phyloP scores from a whole-genome alignment of 306 rosid genomes.

The Cicer chorassanicum region DNA sequence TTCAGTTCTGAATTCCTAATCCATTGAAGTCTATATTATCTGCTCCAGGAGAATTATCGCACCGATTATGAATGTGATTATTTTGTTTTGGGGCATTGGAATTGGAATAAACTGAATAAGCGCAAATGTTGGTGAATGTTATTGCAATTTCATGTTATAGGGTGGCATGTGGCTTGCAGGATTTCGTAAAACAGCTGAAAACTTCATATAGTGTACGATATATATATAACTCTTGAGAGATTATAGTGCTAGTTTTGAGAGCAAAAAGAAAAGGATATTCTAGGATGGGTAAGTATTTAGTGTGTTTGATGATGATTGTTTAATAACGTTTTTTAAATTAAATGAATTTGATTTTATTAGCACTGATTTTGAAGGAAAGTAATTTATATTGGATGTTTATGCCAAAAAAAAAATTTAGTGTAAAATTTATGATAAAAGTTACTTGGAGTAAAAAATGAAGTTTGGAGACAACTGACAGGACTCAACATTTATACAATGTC shows the following conservation, averaged over 20 bases:
- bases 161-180: neutral
- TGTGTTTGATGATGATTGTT: neutral
- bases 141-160: conserved; percentile 1
- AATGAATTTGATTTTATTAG: neutral
- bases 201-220: neutral
- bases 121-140: neutral
- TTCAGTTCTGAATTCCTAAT: conserved; percentile 37
- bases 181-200: conserved; percentile 15
- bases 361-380: neutral
- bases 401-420: neutral
- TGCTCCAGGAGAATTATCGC: neutral
- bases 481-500: neutral
- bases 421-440: neutral
- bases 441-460: neutral
- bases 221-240: neutral
- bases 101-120: conserved; percentile 20
- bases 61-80: conserved; percentile 19
- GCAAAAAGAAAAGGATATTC: neutral
- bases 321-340: neutral
- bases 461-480: too few relatives aligned
- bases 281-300: neutral
- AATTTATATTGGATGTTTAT: neutral
- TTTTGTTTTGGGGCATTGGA: neutral
- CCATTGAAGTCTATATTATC: conserved; percentile 6
- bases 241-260: neutral